These are phyloP conservation scores for Lasiosphaeris hirsuta DNA, from an alignment of 495 filamentous ascomycete species.

Conservation along the genomic window DNA sequence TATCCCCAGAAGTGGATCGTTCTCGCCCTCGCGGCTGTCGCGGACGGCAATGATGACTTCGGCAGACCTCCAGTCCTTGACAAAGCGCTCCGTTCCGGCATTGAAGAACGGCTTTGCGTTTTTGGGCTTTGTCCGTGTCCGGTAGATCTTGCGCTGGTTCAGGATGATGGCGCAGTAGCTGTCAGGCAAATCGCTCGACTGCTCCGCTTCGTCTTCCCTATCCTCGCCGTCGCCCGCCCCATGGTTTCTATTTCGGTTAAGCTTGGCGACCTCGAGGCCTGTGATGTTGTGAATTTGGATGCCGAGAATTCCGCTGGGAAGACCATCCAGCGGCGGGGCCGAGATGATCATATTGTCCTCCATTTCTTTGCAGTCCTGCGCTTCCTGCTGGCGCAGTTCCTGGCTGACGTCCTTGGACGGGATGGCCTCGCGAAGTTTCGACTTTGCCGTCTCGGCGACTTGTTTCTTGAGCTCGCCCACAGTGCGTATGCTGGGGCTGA, in stretches of 20 bases:
- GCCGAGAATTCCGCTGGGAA: slow-evolving; percentile 60
- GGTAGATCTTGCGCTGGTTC: slow-evolving; percentile 68
- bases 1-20: slow-evolving; percentile 63
- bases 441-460: slow-evolving; percentile 47
- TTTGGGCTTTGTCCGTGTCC: slow-evolving; percentile 70
- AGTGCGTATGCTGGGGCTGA: slow-evolving; percentile 47
- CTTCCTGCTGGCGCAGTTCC: slow-evolving; percentile 60
- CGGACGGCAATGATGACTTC: slow-evolving; percentile 64
- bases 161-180: slow-evolving; percentile 68
- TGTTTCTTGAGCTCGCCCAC: slow-evolving; percentile 52
- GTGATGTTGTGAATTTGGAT: slow-evolving; percentile 73
- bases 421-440: slow-evolving; percentile 60
- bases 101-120: slow-evolving; percentile 77
- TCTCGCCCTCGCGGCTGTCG: slow-evolving; percentile 61
- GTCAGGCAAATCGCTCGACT: slow-evolving; percentile 58
- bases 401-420: slow-evolving; percentile 41
- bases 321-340: slow-evolving; percentile 53
- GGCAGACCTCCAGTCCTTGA: slow-evolving; percentile 62
- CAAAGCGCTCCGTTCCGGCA: slow-evolving; percentile 67
- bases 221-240: slow-evolving; percentile 35
- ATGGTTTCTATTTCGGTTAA: slow-evolving; percentile 41
- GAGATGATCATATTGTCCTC: slow-evolving; percentile 55
- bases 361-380: slow-evolving; percentile 54
- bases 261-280: slow-evolving; percentile 56
- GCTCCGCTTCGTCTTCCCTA: slow-evolving; percentile 56